Conservation (phyloP, 139 green algal genomes). For the Chlamydomonas sp. region DNA sequence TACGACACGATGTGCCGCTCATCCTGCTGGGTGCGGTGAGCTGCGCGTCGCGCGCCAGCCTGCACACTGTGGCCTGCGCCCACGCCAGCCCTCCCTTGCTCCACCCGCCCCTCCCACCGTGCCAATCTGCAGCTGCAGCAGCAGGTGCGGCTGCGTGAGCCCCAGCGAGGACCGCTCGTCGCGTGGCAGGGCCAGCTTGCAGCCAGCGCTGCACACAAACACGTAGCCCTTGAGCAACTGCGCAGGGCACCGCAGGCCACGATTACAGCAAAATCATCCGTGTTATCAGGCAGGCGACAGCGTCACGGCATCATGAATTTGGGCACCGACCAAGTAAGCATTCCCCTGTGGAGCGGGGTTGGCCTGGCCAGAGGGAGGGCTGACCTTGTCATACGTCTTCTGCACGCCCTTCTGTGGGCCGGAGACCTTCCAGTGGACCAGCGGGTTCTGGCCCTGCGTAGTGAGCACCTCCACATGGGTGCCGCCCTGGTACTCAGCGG, state of each 20-base stretch:
- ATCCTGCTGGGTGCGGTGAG: too few relatives aligned
- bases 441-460: conserved; percentile 45
- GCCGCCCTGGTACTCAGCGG: conserved; percentile 45
- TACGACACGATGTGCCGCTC: too few relatives aligned
- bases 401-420: conserved; percentile 39
- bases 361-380: too few relatives aligned
- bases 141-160: conserved; percentile 47
- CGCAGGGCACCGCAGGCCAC: background rate
- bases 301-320: too few relatives aligned
- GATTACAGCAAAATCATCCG: too few relatives aligned
- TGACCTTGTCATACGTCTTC: conserved; percentile 49
- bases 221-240: conserved; percentile 48
- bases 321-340: too few relatives aligned
- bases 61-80: too few relatives aligned
- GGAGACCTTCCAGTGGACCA: conserved; percentile 34
- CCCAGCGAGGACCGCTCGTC: conserved; percentile 44
- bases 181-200: conserved; percentile 33
- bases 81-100: background rate
- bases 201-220: conserved; percentile 25
- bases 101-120: conserved; percentile 7
- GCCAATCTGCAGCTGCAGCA: conserved; percentile 46
- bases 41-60: too few relatives aligned
- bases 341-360: too few relatives aligned
- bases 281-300: too few relatives aligned
- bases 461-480: conserved; percentile 40